Evolutionary conservation across 345 rosid genomes (phyloP).

Genomic region (Reutealis trisperma): DNA sequence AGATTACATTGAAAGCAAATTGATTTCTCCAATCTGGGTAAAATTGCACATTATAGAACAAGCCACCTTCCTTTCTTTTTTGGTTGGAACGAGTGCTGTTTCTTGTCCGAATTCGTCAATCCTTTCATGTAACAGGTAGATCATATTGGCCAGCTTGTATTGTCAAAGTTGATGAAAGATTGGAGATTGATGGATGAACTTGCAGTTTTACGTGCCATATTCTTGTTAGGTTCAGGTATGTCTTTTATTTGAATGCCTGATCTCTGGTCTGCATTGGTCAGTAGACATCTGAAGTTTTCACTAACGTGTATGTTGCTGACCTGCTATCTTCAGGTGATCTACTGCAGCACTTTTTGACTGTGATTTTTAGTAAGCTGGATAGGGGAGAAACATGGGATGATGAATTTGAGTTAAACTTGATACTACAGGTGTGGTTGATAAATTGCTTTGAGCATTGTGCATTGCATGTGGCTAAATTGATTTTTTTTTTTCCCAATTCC

Average conservation of each 20-base stretch:
- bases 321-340: slow-evolving; percentile 72
- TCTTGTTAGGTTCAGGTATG: slow-evolving; percentile 94
- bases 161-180: slow-evolving; percentile 85
- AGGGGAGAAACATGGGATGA: slow-evolving; percentile 91
- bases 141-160: slow-evolving; percentile 66
- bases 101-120: background rate
- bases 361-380: slow-evolving; percentile 75
- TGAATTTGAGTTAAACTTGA: slow-evolving; percentile 86
- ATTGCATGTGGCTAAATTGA: background rate
- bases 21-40: background rate
- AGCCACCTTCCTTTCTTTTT: background rate
- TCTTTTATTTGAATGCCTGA: slow-evolving; percentile 23
- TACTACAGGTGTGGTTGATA: slow-evolving; percentile 68
- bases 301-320: slow-evolving; percentile 20
- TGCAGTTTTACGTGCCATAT: slow-evolving; percentile 90
- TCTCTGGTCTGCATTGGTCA: slow-evolving; percentile 8
- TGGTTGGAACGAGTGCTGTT: background rate
- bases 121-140: slow-evolving; percentile 57
- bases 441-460: background rate
- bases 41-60: background rate
- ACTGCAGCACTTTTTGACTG: slow-evolving; percentile 86
- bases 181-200: slow-evolving; percentile 99
- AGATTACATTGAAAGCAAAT: background rate
- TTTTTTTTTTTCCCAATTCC: slow-evolving; percentile 1
- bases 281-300: slow-evolving; percentile 12